Percentiles rank a stretch among this genome's conserved stretches.
These are phyloP conservation scores for Malania oleifera DNA, from an alignment of 164 flowering plant species.

Conservation along the genomic window DNA sequence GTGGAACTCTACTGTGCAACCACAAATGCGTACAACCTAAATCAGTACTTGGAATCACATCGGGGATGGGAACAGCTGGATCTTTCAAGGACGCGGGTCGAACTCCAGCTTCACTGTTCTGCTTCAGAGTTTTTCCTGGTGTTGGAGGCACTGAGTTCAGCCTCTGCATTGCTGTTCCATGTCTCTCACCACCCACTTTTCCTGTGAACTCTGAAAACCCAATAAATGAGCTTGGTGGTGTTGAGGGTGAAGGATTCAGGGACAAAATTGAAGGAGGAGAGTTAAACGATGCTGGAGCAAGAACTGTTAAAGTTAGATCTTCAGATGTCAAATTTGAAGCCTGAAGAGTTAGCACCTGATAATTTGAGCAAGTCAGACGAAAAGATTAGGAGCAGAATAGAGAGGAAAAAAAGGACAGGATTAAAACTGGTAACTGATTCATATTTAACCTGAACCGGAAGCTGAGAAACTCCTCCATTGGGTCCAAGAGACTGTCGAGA, in stretches of 20 bases:
- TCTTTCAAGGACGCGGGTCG: conserved; percentile 38
- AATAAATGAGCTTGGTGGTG: conserved; percentile 65
- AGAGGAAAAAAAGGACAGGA: not conserved
- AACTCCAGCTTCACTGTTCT: conserved; percentile 24
- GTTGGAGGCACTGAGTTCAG: conserved; percentile 27
- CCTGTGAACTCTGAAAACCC: conserved; percentile 51
- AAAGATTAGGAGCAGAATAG: not conserved
- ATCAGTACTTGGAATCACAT: conserved; percentile 63
- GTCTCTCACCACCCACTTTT: conserved; percentile 30
- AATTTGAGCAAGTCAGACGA: conserved; percentile 17
- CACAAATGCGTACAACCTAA: conserved; percentile 83
- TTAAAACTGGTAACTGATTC: not conserved
- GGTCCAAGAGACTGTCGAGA: conserved; percentile 48
- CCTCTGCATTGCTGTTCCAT: conserved; percentile 28
- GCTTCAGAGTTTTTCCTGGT: conserved; percentile 35
- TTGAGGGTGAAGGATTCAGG: conserved; percentile 63
- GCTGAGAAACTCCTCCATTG: conserved; percentile 49
- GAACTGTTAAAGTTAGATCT: conserved; percentile 86
- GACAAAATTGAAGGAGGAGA: conserved; percentile 81
- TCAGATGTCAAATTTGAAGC: conserved; percentile 89
- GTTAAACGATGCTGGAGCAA: conserved; percentile 91
- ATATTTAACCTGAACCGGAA: conserved; percentile 76
- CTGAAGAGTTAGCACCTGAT: conserved; percentile 90
- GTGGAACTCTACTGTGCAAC: conserved; percentile 96
- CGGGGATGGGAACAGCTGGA: conserved; percentile 38